Conservation (phyloP, 2,329 filamentous ascomycete species). For the Onygenales sp. region DNA sequence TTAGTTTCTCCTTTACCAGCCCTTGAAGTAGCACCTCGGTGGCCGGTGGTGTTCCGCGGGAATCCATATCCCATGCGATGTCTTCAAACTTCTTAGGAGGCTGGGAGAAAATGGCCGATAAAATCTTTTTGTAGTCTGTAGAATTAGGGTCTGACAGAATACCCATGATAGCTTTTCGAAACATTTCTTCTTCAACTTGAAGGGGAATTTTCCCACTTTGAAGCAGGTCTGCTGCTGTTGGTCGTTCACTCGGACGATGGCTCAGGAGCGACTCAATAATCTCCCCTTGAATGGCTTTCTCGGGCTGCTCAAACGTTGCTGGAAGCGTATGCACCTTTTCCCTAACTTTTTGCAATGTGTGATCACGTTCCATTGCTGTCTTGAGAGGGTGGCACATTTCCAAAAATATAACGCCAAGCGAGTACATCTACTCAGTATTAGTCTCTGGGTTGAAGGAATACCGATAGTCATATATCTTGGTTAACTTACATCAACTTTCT, state of each 20-base stretch:
- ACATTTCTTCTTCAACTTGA: conserved; percentile 86
- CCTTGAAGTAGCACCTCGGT: conserved; percentile 55
- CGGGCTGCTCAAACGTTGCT: conserved; percentile 58
- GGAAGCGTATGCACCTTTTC: conserved; percentile 61
- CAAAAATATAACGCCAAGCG: conserved; percentile 92
- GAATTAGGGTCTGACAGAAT: conserved; percentile 68
- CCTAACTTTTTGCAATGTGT: conserved; percentile 60
- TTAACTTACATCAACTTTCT: conserved; percentile 72
- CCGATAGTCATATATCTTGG: neutral
- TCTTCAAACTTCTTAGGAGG: conserved; percentile 72
- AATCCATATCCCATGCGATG: conserved; percentile 64
- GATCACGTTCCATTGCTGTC: conserved; percentile 55
- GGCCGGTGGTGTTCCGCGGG: conserved; percentile 42
- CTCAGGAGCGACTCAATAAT: conserved; percentile 73
- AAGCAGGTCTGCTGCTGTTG: conserved; percentile 71
- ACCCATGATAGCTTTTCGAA: conserved; percentile 70
- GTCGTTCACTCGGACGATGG: conserved; percentile 72
- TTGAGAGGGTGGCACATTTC: conserved; percentile 73
- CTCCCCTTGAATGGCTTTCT: conserved; percentile 59
- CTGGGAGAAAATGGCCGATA: conserved; percentile 72
- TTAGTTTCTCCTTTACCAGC: conserved; percentile 64
- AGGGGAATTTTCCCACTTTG: conserved; percentile 80
- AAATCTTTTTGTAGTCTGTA: conserved; percentile 80
- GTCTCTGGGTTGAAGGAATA: neutral
- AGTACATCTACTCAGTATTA: conserved; percentile 63